Evolutionary conservation across 2,329 filamentous ascomycete species (phyloP).

Genomic region (Teratosphaeria nubilosa): DNA sequence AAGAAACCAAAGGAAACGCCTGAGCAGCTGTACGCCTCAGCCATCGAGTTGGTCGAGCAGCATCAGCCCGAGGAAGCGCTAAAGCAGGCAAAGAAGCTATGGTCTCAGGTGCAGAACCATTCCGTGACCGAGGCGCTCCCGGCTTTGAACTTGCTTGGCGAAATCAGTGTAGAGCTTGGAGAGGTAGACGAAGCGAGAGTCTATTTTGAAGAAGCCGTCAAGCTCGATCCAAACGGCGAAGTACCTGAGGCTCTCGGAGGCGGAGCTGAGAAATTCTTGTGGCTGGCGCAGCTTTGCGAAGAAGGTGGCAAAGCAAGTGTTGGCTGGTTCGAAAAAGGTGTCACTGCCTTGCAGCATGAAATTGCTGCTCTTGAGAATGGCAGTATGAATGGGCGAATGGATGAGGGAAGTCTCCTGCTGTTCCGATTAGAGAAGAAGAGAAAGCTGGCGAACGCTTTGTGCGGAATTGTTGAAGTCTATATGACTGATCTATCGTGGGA

Average conservation of each 20-base stretch:
- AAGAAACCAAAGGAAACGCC: slow-evolving; percentile 39
- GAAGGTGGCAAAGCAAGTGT: slow-evolving; percentile 52
- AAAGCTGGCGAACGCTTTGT: slow-evolving; percentile 84
- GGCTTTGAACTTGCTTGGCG: slow-evolving; percentile 66
- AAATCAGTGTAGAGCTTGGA: slow-evolving; percentile 73
- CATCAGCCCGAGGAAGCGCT: slow-evolving; percentile 50
- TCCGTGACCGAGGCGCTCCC: slow-evolving; percentile 40
- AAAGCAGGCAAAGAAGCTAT: slow-evolving; percentile 42
- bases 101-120: slow-evolving; percentile 35
- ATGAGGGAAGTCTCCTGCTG: slow-evolving; percentile 27
- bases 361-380: slow-evolving; percentile 53
- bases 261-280: slow-evolving; percentile 87
- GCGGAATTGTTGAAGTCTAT: slow-evolving; percentile 90
- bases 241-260: slow-evolving; percentile 63
- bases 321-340: slow-evolving; percentile 56
- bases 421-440: slow-evolving; percentile 59
- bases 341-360: slow-evolving; percentile 59
- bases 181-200: slow-evolving; percentile 64
- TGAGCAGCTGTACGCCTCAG: slow-evolving; percentile 46
- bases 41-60: slow-evolving; percentile 47
- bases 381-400: slow-evolving; percentile 23
- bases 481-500: slow-evolving; percentile 83
- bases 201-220: slow-evolving; percentile 63
- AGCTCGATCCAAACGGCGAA: slow-evolving; percentile 65
- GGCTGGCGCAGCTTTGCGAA: slow-evolving; percentile 78